A percentile compares a stretch with the other conserved stretches of the same genome.
Conservation (phyloP, 352 stramenopile species). For the Saprolegnia parasitica region DNA sequence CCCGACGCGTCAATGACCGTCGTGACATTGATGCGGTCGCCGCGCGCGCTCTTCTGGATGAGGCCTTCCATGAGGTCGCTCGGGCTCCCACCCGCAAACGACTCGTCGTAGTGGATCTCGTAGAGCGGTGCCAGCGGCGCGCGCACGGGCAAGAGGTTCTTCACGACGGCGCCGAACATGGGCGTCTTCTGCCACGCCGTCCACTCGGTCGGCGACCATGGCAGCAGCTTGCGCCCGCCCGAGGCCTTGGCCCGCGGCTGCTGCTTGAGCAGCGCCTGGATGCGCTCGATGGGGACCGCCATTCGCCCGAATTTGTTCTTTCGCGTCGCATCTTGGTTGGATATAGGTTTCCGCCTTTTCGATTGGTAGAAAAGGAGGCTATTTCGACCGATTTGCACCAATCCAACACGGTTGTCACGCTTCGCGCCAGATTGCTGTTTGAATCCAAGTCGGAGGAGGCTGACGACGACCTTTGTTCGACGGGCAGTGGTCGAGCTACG, state of each 20-base stretch:
- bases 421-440: too few species aligned
- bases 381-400: background rate
- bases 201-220: constrained; percentile 60
- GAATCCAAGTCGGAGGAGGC: too few species aligned
- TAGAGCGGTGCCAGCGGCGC: constrained; percentile 79
- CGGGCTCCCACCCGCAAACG: constrained; percentile 50
- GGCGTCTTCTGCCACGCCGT: constrained; percentile 55
- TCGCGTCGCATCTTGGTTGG: background rate
- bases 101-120: constrained; percentile 69
- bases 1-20: constrained; percentile 75
- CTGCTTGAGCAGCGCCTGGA: constrained; percentile 28
- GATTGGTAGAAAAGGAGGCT: background rate
- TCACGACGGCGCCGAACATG: constrained; percentile 44
- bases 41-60: constrained; percentile 52
- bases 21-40: constrained; percentile 61
- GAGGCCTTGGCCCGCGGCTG: background rate
- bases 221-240: constrained; percentile 58
- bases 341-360: background rate
- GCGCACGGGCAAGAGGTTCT: constrained; percentile 72
- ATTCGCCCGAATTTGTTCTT: constrained; percentile 8
- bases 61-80: constrained; percentile 80
- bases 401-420: background rate
- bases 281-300: constrained; percentile 25
- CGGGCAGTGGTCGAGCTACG: too few species aligned
- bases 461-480: too few species aligned